Evolutionary conservation across 1,284 basidiomycete species (phyloP), one percentile per base, ranked within the genome.

Genomic region (Austroboletus niveus): DNA sequence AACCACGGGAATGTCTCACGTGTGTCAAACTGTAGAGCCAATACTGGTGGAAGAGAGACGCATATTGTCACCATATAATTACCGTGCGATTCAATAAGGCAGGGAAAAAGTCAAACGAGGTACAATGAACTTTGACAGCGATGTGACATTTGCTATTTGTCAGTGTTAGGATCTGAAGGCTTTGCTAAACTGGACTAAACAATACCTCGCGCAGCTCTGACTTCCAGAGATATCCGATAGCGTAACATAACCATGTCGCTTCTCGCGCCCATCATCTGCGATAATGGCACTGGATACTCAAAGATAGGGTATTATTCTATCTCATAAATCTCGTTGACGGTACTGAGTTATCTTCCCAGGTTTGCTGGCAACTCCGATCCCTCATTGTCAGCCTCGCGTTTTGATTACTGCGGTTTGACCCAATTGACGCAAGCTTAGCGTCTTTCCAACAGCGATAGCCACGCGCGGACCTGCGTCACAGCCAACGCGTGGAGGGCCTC

Each of bases 331-430:
- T 49, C 17, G 36, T 38, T 30, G 44, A 54, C 39, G 32, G 55
- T 45, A 49, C 55, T 65, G 45, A 60, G 53, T 38, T 60, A 48
- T 31, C 48, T 10, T 31, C 47, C 27, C 58, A 96, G 96, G 44
- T 99, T 97, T 73, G 96, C 97, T 48, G 97, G 97, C 51, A 99
- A 99, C 75, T 97, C 94, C 51, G 95, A 98, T 74, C 97, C 96
- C 42, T 98, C 94, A 10, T 99, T 97, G 88, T 89, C 66, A 73
- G 86, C 79, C 43, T 50, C 46, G 43, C 48, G 45, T 52, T 42
- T 45, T 46, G 41, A 41, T 46, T 35, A 30, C 49, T 48, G 36
- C 27, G 47, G 35, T 41, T 32, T 12, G 20, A 44, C 43, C 32
- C 34, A 47, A 44, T 47, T 59, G 22, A 64, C 31, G 11, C 4